Conservation (phyloP, 257 asterid genomes). For the Vinca minor region DNA sequence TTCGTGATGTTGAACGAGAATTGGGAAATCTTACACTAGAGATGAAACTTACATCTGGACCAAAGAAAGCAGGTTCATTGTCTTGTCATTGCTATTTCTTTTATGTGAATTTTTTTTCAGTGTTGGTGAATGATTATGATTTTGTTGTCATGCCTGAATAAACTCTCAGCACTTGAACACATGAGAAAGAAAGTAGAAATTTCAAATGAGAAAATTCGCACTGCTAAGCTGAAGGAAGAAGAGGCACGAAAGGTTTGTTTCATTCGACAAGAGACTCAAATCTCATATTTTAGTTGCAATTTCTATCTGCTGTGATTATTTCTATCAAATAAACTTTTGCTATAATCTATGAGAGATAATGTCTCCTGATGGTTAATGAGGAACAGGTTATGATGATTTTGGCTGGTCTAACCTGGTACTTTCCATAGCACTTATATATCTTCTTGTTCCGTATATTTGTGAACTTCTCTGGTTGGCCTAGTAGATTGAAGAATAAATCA, state of each 20-base stretch:
- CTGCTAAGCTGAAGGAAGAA: constrained; percentile 76
- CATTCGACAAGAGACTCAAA: constrained; percentile 4
- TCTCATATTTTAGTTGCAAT: constrained; percentile 11
- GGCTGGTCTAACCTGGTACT: background rate
- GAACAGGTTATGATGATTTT: background rate
- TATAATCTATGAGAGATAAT: background rate
- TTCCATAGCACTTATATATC: background rate
- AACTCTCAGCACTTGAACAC: constrained; percentile 80
- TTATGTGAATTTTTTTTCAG: constrained; percentile 5
- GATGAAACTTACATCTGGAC: constrained; percentile 95
- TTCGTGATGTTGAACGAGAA: constrained; percentile 97
- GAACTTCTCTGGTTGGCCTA: background rate
- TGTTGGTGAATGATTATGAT: constrained; percentile 5
- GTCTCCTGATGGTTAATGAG: background rate
- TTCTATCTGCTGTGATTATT: background rate
- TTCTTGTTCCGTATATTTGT: background rate
- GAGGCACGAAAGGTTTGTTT: constrained; percentile 57
- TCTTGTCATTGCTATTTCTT: constrained; percentile 14
- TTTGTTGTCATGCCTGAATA: constrained; percentile 9
- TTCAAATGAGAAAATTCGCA: constrained; percentile 64
- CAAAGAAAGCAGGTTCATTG: constrained; percentile 71
- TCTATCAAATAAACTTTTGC: background rate
- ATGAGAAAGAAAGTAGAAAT: constrained; percentile 83
- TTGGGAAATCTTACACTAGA: constrained; percentile 67
- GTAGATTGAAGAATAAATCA: background rate